Evolutionary conservation across 805 yeast genomes (phyloP).

Genomic region (Spathaspora arborariae): DNA sequence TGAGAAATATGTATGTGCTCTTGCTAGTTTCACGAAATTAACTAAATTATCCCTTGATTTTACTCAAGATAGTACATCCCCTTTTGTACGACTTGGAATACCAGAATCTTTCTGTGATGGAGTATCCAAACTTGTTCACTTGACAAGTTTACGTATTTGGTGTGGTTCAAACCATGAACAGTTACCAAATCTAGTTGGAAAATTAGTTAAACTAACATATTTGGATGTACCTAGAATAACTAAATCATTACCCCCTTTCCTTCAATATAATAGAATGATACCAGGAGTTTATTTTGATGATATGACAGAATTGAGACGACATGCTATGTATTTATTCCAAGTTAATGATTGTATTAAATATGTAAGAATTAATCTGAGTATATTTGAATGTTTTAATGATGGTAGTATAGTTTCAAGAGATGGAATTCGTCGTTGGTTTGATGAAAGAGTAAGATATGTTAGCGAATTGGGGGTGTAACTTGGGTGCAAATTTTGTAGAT

Average conservation of each 20-base stretch:
- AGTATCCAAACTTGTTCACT: constrained; percentile 11
- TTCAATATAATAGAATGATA: constrained; percentile 23
- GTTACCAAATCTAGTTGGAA: constrained; percentile 18
- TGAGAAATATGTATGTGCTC: background rate
- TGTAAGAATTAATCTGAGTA: constrained; percentile 46
- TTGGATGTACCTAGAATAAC: constrained; percentile 51
- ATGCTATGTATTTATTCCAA: constrained; percentile 40
- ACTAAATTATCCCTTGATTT: constrained; percentile 38
- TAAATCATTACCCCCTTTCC: background rate
- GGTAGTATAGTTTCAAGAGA: constrained; percentile 36
- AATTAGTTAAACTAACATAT: constrained; percentile 21
- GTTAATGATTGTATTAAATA: constrained; percentile 29
- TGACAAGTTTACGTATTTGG: constrained; percentile 36
- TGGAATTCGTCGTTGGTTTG: constrained; percentile 48
- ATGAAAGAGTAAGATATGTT: constrained; percentile 22
- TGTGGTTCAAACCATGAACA: constrained; percentile 19
- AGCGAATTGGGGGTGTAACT: constrained; percentile 8
- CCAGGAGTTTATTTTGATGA: constrained; percentile 54
- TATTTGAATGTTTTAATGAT: constrained; percentile 37
- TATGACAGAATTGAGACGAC: constrained; percentile 55
- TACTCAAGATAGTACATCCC: constrained; percentile 24
- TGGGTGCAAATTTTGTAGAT: background rate
- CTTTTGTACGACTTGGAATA: background rate
- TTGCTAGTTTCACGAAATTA: constrained; percentile 9
- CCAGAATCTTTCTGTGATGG: constrained; percentile 8